Evolutionary conservation across 108 stramenopile genomes (phyloP), one percentile per base, ranked within the genome.

Genomic region (Discostella pseudostelligera): DNA sequence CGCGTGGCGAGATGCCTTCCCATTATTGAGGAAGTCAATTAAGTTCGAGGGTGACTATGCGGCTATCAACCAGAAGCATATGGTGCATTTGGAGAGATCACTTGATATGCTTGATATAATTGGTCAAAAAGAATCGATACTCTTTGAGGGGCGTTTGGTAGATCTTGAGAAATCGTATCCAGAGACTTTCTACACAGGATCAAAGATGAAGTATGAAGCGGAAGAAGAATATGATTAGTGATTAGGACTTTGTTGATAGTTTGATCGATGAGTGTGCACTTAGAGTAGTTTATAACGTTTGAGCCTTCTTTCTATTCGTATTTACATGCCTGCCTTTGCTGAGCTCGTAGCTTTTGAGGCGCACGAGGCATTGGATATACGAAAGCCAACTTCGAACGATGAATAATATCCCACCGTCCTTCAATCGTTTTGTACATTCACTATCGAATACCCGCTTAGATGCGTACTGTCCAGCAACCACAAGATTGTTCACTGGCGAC

Each of bases 381-480:
- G 74, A 64, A 55, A 84, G 50, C 88, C 83, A 92, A 45, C 68
- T 47, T 29, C 54, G 48, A 12, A 79, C 25, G 1, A 63, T 10
- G n/a, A 49, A 37, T n/a, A 74, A 29, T 25, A 79, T 11, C 11
- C 72, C 46, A 7, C 73, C 48, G 1, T 54, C 28, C 26, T 55
- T 24, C 49, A 17, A 14, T 6, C 14, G 22, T 36, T 57, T 63
- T 12, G 21, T 59, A 4, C 20, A 12, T 22, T 77, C 69, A 56
- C 69, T 58, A 17, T 81, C 59, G 39, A 87, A 87, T 1, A 90
- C 81, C 1, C 87, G 84, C 56, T 62, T 62, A 1, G 88, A 81
- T 8, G 92, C 92, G 71, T 86, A 88, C 24, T 69, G 74, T 35
- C 92, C 92, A 45, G 87, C 83, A 17, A 93, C 75, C 4, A 88